These are phyloP conservation scores for Ophiocordyceps unilateralis DNA, from an alignment of 2,329 filamentous ascomycete genomes.

Conservation along the genomic window DNA sequence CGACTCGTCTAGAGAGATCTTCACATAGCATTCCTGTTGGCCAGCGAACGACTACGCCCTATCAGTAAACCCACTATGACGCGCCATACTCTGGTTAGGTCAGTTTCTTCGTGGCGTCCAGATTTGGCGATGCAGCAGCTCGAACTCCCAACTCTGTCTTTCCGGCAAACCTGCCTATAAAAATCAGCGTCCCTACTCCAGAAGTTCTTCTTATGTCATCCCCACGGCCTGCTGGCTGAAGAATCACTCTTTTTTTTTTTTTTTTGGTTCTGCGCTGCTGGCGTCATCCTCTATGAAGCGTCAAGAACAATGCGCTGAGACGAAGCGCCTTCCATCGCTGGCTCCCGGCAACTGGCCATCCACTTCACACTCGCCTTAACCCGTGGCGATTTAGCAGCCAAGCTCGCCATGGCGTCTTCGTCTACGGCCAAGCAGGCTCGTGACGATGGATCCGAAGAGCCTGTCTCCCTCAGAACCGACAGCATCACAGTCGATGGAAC, in stretches of 20 bases:
- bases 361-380: background rate
- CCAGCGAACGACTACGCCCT: background rate
- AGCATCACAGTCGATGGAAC: constrained; percentile 4
- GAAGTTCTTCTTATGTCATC: background rate
- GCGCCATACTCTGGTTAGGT: background rate
- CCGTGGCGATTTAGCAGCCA: no score
- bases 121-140: background rate
- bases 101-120: background rate
- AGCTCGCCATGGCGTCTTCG: constrained; percentile 4
- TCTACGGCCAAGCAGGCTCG: constrained; percentile 4
- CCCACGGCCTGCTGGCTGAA: no score
- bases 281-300: background rate
- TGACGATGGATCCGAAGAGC: constrained; percentile 2
- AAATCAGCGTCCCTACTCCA: background rate
- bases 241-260: no score
- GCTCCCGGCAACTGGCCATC: background rate
- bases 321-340: background rate
- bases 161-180: background rate
- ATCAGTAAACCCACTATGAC: background rate
- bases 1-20: no score
- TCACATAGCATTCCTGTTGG: no score
- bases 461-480: constrained; percentile 1
- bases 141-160: background rate
- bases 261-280: no score
- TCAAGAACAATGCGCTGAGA: background rate